Conservation (phyloP, 208 protist genomes). For the Polymyxa betae region DNA sequence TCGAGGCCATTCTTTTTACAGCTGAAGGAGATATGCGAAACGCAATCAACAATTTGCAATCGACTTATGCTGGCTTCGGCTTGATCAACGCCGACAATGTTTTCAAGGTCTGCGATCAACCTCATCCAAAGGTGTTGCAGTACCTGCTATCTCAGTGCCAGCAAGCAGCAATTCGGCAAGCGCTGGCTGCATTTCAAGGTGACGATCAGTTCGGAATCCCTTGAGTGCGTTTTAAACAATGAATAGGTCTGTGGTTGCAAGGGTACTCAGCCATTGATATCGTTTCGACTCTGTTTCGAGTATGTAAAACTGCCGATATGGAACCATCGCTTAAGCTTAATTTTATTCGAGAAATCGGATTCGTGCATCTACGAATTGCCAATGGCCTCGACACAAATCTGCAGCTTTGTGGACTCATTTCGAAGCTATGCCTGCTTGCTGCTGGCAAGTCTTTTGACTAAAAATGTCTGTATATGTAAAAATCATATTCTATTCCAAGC, state of each 20-base stretch:
- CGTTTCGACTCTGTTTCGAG: conserved; percentile 91
- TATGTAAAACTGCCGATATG: conserved; percentile 69
- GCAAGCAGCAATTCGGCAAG: conserved; percentile 74
- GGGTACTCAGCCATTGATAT: conserved; percentile 94
- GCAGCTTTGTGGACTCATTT: conserved; percentile 77
- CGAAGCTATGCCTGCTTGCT: conserved; percentile 54
- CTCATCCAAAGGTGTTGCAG: conserved; percentile 91
- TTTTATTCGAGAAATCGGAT: conserved; percentile 75
- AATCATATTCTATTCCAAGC: too few species aligned
- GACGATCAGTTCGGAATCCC: conserved; percentile 53
- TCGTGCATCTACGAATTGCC: conserved; percentile 77
- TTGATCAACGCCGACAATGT: conserved; percentile 94
- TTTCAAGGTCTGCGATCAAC: conserved; percentile 97
- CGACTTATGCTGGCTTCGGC: conserved; percentile 91
- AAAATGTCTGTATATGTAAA: too few species aligned
- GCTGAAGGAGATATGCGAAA: conserved; percentile 84
- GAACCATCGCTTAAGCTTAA: conserved; percentile 14
- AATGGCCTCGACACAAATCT: conserved; percentile 78
- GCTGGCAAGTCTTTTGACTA: neutral
- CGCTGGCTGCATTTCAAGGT: conserved; percentile 64
- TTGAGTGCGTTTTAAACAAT: conserved; percentile 69
- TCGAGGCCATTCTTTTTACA: conserved; percentile 95
- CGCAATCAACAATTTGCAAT: conserved; percentile 96
- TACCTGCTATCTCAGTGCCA: conserved; percentile 82
- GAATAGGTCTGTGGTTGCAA: conserved; percentile 80